Evolutionary conservation across 192 early-diverging fungal species (phyloP).

Genomic region (Polychytrium aggregatum): DNA sequence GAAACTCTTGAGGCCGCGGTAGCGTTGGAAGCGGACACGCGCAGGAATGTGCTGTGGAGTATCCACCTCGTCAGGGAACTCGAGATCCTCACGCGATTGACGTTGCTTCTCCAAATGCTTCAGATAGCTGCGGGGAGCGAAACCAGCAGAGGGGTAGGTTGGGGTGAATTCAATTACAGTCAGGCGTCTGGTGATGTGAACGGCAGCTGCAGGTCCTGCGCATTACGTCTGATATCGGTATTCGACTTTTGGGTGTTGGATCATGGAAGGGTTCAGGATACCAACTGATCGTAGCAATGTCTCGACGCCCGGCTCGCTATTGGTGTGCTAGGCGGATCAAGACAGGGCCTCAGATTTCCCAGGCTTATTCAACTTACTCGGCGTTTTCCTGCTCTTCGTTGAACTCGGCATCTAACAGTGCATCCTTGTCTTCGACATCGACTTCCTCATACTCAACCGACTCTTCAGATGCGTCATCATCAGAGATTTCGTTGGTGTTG

Average conservation of each 20-base stretch:
- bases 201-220: background rate
- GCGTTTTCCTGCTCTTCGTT: constrained; percentile 20
- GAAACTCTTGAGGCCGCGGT: constrained; percentile 90
- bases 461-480: constrained; percentile 37
- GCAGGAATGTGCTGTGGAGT: constrained; percentile 80
- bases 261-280: too few species aligned
- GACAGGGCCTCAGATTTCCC: too few species aligned
- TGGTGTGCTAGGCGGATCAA: too few species aligned
- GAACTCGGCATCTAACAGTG: constrained; percentile 26
- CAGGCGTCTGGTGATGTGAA: too few species aligned
- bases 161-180: too few species aligned
- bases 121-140: too few species aligned
- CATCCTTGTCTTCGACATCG: constrained; percentile 30
- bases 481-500: constrained; percentile 36
- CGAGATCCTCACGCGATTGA: constrained; percentile 59
- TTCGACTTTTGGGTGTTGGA: too few species aligned
- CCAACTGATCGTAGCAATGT: too few species aligned
- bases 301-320: too few species aligned
- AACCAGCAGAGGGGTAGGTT: too few species aligned
- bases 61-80: constrained; percentile 96
- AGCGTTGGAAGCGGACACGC: constrained; percentile 78
- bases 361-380: background rate
- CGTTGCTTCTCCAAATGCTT: constrained; percentile 56
- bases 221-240: too few species aligned
- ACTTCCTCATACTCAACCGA: constrained; percentile 37